Evolutionary conservation across 2,329 filamentous ascomycete genomes (phyloP), one percentile per base, ranked within the genome.

Genomic region (Fusarium penzigii): DNA sequence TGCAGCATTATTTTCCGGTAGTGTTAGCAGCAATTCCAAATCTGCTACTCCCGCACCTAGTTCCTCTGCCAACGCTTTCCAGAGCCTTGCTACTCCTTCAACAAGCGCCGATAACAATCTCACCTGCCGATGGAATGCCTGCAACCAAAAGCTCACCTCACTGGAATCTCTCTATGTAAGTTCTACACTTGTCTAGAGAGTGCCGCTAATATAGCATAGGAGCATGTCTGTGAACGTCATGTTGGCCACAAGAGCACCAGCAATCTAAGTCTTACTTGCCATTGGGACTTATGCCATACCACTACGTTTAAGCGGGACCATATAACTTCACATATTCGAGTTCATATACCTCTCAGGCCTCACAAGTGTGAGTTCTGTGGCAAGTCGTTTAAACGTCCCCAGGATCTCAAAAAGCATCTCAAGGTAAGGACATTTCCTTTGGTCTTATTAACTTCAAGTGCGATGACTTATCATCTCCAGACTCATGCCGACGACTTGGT

Each of bases 341-440:
- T 97, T 48, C 94, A 99, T 72, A 93, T 99, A 16, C 94, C 94
- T 1, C 80, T 99, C 56, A 99, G 97, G 82, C 94, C 94, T 62
- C 94, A 99, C 79, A 97, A 97, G 76, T 99, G 94, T 74, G 92
- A 97, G 70, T 96, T 97, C 76, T 99, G 94, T 70, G 91, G 91
- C 70, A 99, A 99, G 80, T 92, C 92, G 2, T 99, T 99, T 83
- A 99, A 99, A 84, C 89, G 94, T 34, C 94, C 94, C 3, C 94
- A 99, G 77, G 94, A 99, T 78, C 75, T 99, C 66, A 97, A 99
- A 85, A 99, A 99, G 80, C 94, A 99, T 72, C 92, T 97, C 74
- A 99, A 97, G 78, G 80, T 83, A 71, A 58, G 71, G 55, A 34
- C 38, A 5, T n/a, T 41, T n/a, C 8, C 14, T 25, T 25, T 13